Evolutionary conservation across 129 eudicot genomes (phyloP).

Genomic region (Flaveria trinervia): DNA sequence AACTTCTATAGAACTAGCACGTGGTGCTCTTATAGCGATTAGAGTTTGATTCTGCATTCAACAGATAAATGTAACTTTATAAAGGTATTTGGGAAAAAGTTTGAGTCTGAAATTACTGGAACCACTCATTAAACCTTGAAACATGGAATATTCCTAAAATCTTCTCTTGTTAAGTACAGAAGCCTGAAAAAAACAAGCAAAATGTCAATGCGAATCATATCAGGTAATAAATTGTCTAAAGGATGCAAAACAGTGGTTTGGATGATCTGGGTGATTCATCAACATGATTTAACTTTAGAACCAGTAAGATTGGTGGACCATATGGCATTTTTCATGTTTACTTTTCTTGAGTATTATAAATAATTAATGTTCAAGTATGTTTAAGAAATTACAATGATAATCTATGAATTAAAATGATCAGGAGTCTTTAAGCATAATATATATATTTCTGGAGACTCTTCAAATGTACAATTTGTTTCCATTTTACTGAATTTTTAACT

Average conservation of each 20-base stretch:
- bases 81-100: constrained; percentile 3
- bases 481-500: background rate
- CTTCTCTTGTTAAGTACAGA: constrained; percentile 63
- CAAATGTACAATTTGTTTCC: background rate
- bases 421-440: background rate
- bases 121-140: constrained; percentile 47
- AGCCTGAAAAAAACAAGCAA: constrained; percentile 41
- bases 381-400: background rate
- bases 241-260: background rate
- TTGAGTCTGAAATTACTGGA: background rate
- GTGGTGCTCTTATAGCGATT: constrained; percentile 67
- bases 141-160: constrained; percentile 61
- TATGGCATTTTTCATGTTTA: background rate
- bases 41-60: constrained; percentile 58
- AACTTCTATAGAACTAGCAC: constrained; percentile 70
- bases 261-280: background rate
- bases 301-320: background rate
- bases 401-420: background rate
- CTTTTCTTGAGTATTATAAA: background rate
- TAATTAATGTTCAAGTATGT: background rate
- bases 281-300: background rate
- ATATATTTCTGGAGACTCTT: background rate
- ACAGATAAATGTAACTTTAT: background rate
- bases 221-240: background rate
- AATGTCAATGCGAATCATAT: constrained; percentile 18